Percentiles rank a stretch among this genome's conserved stretches.
Evolutionary conservation across 345 rosid genomes (phyloP).

Genomic region (Raphanus raphanistrum): DNA sequence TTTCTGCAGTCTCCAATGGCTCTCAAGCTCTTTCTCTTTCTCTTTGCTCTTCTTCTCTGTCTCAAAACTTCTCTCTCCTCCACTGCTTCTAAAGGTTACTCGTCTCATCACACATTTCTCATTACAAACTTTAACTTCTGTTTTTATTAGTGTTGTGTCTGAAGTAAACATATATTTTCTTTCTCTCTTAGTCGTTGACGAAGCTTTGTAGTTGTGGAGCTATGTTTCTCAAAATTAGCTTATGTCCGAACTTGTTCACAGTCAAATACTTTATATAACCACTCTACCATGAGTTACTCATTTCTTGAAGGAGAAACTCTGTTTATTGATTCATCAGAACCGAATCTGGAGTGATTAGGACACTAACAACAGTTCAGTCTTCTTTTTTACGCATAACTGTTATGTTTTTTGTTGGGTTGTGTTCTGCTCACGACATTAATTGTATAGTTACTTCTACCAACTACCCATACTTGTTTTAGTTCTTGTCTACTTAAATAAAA

Average conservation of each 20-base stretch:
- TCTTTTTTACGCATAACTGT: slow-evolving; percentile 16
- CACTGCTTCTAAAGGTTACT: slow-evolving; percentile 51
- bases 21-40: slow-evolving; percentile 47
- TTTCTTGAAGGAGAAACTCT: slow-evolving; percentile 5
- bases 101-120: slow-evolving; percentile 7
- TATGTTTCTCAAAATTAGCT: background rate
- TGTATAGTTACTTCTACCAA: slow-evolving; percentile 34
- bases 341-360: slow-evolving; percentile 17
- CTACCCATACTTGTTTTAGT: slow-evolving; percentile 7
- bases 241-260: slow-evolving; percentile 1
- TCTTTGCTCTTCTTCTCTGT: slow-evolving; percentile 41
- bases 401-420: background rate
- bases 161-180: background rate
- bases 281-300: background rate
- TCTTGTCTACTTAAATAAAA: background rate
- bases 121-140: background rate
- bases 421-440: slow-evolving; percentile 14
- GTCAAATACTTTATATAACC: background rate
- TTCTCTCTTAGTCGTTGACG: background rate
- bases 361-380: slow-evolving; percentile 9
- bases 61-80: slow-evolving; percentile 41
- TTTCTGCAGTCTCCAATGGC: slow-evolving; percentile 56
- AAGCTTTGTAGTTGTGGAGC: slow-evolving; percentile 6
- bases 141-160: background rate
- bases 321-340: slow-evolving; percentile 19